A percentile compares a stretch with the other conserved stretches of the same genome.
These are phyloP conservation scores for Phyllosticta citriasiana DNA, from an alignment of 2,329 filamentous ascomycete species.

Conservation along the genomic window DNA sequence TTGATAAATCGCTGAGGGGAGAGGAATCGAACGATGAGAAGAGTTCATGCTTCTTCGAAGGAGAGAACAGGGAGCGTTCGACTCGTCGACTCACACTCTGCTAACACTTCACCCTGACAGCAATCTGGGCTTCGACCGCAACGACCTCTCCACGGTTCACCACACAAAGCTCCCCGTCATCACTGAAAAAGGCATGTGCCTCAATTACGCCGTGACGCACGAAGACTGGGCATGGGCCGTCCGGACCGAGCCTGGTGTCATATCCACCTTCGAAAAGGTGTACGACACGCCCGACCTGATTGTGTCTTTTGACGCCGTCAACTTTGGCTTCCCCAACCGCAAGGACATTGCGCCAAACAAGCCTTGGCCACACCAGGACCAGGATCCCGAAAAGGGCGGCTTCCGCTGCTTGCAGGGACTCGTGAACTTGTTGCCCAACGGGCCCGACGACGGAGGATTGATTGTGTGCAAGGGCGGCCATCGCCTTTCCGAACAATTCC, in stretches of 20 bases:
- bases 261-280: slow-evolving; percentile 33
- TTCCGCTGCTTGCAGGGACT: slow-evolving; percentile 35
- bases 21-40: too few species aligned
- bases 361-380: slow-evolving; percentile 39
- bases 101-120: slow-evolving; percentile 15
- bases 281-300: slow-evolving; percentile 27
- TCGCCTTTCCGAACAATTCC: slow-evolving; percentile 26
- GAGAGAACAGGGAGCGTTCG: too few species aligned
- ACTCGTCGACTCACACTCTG: too few species aligned
- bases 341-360: slow-evolving; percentile 28
- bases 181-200: slow-evolving; percentile 33
- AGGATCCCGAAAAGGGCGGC: slow-evolving; percentile 32
- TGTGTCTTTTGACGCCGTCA: slow-evolving; percentile 27
- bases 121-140: slow-evolving; percentile 24
- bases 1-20: too few species aligned
- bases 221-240: slow-evolving; percentile 38
- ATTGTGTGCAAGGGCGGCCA: slow-evolving; percentile 36
- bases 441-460: slow-evolving; percentile 37
- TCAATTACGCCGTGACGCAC: slow-evolving; percentile 28
- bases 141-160: slow-evolving; percentile 30
- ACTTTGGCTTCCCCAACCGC: slow-evolving; percentile 31
- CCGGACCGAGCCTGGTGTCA: slow-evolving; percentile 29
- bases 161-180: slow-evolving; percentile 31
- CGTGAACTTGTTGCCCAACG: slow-evolving; percentile 35
- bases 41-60: slow-evolving; percentile 10